Percentiles rank a stretch among this genome's conserved stretches.
phyloP scores from a whole-genome alignment of 495 filamentous ascomycete genomes.

The Thozetella sp. region DNA sequence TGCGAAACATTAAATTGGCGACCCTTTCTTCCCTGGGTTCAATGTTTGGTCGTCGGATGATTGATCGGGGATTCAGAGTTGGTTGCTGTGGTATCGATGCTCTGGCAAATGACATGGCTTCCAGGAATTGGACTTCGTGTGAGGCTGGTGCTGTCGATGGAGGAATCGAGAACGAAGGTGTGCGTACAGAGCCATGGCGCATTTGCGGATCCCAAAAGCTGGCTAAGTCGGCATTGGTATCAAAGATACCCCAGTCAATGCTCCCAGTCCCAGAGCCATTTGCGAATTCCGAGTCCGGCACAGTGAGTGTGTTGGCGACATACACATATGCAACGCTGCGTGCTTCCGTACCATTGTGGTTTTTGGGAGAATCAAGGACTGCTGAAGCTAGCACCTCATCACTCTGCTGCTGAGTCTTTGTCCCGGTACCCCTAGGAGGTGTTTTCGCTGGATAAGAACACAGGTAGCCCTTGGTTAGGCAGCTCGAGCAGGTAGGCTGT shows the following conservation, averaged over 20 bases:
- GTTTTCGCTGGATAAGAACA: conserved; percentile 34
- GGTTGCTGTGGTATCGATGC: conserved; percentile 29
- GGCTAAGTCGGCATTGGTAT: neutral
- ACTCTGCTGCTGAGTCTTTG: neutral
- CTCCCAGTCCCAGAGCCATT: neutral
- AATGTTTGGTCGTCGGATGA: conserved; percentile 29
- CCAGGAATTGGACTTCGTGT: neutral
- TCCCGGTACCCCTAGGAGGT: neutral
- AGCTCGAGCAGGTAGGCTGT: conserved; percentile 42
- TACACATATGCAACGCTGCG: neutral
- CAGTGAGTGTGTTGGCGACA: conserved; percentile 4
- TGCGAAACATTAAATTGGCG: conserved; percentile 38
- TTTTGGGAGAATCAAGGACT: neutral
- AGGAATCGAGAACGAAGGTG: neutral
- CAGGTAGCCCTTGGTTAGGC: conserved; percentile 32
- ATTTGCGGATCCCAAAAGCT: neutral
- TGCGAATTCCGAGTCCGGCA: neutral
- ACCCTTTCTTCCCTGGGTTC: conserved; percentile 30
- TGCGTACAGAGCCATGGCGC: conserved; percentile 12
- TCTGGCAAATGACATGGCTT: conserved; percentile 12
- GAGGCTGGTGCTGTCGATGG: neutral
- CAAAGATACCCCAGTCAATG: neutral
- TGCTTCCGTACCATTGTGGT: neutral
- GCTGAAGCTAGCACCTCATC: neutral
- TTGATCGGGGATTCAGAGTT: conserved; percentile 22